Conservation (phyloP, 176 grass and related monocot genomes). For the Ensete glaucum region DNA sequence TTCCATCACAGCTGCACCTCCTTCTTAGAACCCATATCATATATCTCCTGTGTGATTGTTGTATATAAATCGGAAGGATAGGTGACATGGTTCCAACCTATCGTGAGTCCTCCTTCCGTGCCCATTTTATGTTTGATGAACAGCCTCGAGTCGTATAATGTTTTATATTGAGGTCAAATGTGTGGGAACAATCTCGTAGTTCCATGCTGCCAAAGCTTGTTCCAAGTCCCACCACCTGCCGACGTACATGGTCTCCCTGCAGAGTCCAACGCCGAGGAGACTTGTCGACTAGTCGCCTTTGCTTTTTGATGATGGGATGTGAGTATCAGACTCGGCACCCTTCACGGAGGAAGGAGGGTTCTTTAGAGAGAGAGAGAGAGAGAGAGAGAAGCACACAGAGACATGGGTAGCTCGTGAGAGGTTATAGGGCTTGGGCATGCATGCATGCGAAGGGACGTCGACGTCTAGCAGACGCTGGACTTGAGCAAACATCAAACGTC, state of each 20-base stretch:
- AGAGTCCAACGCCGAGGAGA: neutral
- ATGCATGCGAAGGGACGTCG: no score
- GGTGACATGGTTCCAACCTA: no score
- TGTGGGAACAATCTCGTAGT: neutral
- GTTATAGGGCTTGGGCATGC: no score
- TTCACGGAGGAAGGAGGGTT: neutral
- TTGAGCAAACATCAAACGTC: no score
- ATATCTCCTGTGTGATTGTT: neutral
- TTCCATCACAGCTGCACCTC: neutral
- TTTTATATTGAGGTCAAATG: neutral
- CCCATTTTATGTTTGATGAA: no score
- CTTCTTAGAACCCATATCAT: neutral
- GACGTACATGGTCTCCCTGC: neutral
- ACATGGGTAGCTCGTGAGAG: no score
- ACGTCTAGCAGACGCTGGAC: no score
- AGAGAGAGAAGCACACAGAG: no score
- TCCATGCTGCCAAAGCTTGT: no score
- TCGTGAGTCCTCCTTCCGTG: no score
- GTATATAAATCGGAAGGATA: neutral
- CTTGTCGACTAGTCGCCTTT: neutral
- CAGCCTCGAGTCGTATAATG: neutral
- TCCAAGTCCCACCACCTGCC: neutral
- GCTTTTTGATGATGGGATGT: conserved; percentile 1
- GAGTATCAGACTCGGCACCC: neutral
- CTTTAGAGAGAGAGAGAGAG: no score